phyloP scores from a whole-genome alignment of 345 rosid species.

The Populus ilicifolia region DNA sequence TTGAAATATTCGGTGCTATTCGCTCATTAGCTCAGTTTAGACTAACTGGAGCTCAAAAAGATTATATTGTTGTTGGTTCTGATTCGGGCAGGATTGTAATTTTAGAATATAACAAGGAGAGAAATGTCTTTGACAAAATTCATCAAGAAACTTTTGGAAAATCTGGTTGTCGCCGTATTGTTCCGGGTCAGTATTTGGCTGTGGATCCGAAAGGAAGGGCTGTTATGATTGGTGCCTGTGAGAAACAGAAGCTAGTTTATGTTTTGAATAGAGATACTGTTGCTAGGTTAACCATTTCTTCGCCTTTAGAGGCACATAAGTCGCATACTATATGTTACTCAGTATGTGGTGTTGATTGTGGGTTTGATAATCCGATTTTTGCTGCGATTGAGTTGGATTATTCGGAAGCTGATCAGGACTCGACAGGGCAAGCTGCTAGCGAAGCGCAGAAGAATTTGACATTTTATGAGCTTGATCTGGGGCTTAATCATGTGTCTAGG shows the following conservation, averaged over 20 bases:
- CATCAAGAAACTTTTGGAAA: conserved; percentile 98
- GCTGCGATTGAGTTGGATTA: conserved; percentile 96
- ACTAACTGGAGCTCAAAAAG: conserved; percentile 87
- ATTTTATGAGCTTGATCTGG: conserved; percentile 88
- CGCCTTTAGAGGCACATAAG: conserved; percentile 96
- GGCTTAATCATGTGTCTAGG: conserved; percentile 93
- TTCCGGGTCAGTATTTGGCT: conserved; percentile 92
- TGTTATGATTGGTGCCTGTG: conserved; percentile 92
- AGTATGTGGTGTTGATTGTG: conserved; percentile 88
- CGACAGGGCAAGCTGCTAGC: conserved; percentile 74
- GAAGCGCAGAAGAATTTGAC: conserved; percentile 98
- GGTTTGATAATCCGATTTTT: conserved; percentile 88
- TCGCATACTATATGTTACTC: conserved; percentile 86
- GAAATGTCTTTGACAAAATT: conserved; percentile 76
- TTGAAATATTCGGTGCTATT: conserved; percentile 86
- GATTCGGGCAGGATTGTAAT: conserved; percentile 97
- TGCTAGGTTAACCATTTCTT: conserved; percentile 90
- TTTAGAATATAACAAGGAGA: conserved; percentile 78
- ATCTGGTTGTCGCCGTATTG: conserved; percentile 90
- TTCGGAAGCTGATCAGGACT: conserved; percentile 89
- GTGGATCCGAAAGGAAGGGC: conserved; percentile 94
- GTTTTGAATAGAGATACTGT: conserved; percentile 93
- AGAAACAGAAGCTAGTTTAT: conserved; percentile 92
- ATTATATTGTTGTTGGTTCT: conserved; percentile 90
- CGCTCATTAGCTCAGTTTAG: conserved; percentile 87